Conservation (phyloP, 768 basidiomycete species). For the Cystofilobasidium capitatum region DNA sequence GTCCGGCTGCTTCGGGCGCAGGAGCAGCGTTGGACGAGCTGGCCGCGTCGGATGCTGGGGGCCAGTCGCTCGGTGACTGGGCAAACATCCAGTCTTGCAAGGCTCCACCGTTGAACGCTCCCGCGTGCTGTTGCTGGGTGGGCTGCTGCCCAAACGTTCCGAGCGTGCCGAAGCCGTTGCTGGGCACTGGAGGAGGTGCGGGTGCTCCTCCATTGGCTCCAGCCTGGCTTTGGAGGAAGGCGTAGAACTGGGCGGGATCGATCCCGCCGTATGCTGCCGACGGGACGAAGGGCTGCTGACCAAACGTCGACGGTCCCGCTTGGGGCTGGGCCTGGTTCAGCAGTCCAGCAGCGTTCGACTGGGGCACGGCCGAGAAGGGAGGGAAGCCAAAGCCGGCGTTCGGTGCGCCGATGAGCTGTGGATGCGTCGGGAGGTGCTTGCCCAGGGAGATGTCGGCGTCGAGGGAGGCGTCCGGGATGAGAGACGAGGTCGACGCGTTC, state of each 20-base stretch:
- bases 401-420: too few relatives aligned
- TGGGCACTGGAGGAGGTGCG: neutral
- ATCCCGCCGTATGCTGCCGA: too few relatives aligned
- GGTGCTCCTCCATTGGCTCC: neutral
- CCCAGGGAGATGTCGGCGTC: neutral
- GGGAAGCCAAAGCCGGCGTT: too few relatives aligned
- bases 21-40: neutral
- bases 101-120: neutral
- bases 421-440: neutral
- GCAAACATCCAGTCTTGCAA: too few relatives aligned
- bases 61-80: too few relatives aligned
- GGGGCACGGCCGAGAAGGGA: neutral
- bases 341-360: neutral
- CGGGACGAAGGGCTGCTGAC: too few relatives aligned
- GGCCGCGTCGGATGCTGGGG: neutral
- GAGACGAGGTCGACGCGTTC: neutral
- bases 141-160: neutral
- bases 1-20: too few relatives aligned
- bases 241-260: constrained; percentile 9
- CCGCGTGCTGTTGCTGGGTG: neutral
- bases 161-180: neutral
- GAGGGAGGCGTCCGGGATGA: neutral
- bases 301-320: neutral
- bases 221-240: constrained; percentile 6
- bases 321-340: neutral